Base-by-base conservation (phyloP, 768 basidiomycete species). In the Amanita phalloides region DNA sequence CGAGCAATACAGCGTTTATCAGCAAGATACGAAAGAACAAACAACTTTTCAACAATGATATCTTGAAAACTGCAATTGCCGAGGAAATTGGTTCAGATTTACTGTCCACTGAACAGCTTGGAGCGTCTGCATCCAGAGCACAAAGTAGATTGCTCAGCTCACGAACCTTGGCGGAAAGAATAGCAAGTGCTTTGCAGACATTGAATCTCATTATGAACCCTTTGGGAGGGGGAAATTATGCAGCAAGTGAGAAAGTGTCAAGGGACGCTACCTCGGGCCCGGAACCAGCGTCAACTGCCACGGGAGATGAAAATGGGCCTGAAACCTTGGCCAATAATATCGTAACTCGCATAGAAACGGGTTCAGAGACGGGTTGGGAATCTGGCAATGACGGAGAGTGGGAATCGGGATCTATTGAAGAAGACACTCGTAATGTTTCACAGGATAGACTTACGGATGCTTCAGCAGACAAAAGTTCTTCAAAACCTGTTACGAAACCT, bases 1-100 rank as follows among this genome's bases (percentile, higher is more conserved):
- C 90, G 25, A 83, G 81, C 7, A 72, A 69, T 45, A 74, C 78
- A 10, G 86, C 87, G n/a, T 70, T 92, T 30, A 71, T 69, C 57
- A 76, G 78, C 4, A 92, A 86, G 67, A 62, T 94, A 33, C 76
- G 76, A 45, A 94, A 93, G 64, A 84, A 90, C 62, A 77, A 72
- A 50, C 54, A 68, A 2, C 67, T 93, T 11, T 74, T 71, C 23
- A 65, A 66, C 11, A 73, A 82, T 56, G 64, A 70, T n/a, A 61
- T 68, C 23, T 58, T 85, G 36, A 70, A 69, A 49, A 58, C 64
- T 2, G 75, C 74, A 8, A 58, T 86, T 17, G 61, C 62, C 1
- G 61, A 67, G 32, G 76, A 82, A 61, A 64, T 84, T 3, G 54
- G 68, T 7, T 58, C 58, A 0, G 65, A 64, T 50, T 47, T 68